Evolutionary conservation across 352 stramenopile genomes (phyloP).

Genomic region (Globisporangium canariense): DNA sequence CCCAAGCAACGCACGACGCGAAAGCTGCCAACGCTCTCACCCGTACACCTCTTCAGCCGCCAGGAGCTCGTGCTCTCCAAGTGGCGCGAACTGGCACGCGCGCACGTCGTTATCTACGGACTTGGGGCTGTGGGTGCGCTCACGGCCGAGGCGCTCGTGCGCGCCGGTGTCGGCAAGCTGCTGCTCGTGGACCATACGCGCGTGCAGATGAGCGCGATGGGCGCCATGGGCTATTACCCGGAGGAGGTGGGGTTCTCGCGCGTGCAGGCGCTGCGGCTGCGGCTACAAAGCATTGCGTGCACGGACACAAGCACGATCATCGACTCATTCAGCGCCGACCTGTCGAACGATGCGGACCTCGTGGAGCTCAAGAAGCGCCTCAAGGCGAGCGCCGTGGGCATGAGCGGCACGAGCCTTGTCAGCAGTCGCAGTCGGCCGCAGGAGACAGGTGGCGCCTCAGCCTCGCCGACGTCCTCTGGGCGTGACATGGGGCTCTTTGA

Average conservation of each 20-base stretch:
- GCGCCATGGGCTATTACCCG: slow-evolving; percentile 21
- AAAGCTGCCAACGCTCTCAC: slow-evolving; percentile 12
- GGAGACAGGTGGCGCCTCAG: background rate
- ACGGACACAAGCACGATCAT: slow-evolving; percentile 13
- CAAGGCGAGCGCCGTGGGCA: slow-evolving; percentile 26
- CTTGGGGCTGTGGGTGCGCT: no score
- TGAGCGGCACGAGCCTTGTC: slow-evolving; percentile 2
- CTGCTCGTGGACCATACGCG: slow-evolving; percentile 33
- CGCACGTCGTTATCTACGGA: no score
- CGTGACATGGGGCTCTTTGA: slow-evolving; percentile 28
- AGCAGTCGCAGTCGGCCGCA: background rate
- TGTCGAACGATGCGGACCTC: slow-evolving; percentile 27
- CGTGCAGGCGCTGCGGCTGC: slow-evolving; percentile 31
- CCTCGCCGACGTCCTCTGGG: background rate
- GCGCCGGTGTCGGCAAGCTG: slow-evolving; percentile 28
- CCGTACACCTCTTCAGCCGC: slow-evolving; percentile 27
- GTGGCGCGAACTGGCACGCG: no score
- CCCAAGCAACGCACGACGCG: slow-evolving; percentile 1
- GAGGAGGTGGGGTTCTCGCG: slow-evolving; percentile 36
- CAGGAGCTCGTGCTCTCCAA: slow-evolving; percentile 12
- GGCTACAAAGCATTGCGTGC: slow-evolving; percentile 27
- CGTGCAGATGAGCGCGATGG: slow-evolving; percentile 25
- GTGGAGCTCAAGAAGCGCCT: slow-evolving; percentile 37
- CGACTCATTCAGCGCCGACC: slow-evolving; percentile 30
- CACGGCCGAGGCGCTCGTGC: slow-evolving; percentile 31